These are phyloP conservation scores for Cercospora sp. DNA, from an alignment of 2,329 filamentous ascomycete genomes.

Conservation along the genomic window DNA sequence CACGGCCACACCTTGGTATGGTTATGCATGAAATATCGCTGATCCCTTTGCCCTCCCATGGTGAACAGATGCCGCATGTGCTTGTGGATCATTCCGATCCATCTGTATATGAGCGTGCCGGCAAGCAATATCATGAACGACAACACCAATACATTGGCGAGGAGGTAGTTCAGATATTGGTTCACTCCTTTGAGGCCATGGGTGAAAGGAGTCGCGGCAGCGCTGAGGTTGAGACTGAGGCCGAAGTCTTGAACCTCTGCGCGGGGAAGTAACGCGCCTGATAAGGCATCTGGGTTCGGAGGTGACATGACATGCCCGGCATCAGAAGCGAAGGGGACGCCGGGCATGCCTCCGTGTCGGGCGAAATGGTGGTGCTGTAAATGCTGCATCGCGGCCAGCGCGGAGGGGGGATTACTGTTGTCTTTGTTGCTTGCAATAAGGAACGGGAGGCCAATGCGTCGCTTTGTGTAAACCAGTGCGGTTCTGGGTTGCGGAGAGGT, in stretches of 20 bases:
- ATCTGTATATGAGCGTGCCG: conserved; percentile 44
- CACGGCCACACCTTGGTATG: conserved; percentile 53
- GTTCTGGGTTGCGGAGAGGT: neutral
- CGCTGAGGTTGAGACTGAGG: conserved; percentile 24
- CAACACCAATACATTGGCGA: conserved; percentile 45
- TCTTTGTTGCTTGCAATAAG: conserved; percentile 6
- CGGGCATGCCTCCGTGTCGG: conserved; percentile 14
- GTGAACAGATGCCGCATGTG: conserved; percentile 50
- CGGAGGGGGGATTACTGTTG: conserved; percentile 15
- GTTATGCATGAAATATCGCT: conserved; percentile 51
- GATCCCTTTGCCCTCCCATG: conserved; percentile 44
- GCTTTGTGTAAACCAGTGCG: neutral
- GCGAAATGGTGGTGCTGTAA: conserved; percentile 20
- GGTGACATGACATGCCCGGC: conserved; percentile 24
- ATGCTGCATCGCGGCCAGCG: conserved; percentile 28
- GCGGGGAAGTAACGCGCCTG: conserved; percentile 14
- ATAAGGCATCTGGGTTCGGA: conserved; percentile 21
- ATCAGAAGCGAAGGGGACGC: conserved; percentile 17
- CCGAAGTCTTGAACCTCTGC: conserved; percentile 22
- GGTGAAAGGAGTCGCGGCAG: conserved; percentile 30
- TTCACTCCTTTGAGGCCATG: conserved; percentile 52
- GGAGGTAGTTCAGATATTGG: conserved; percentile 50
- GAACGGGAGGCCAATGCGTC: conserved; percentile 16
- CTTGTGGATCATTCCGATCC: conserved; percentile 44
- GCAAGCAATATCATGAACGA: conserved; percentile 41